phyloP scores from a whole-genome alignment of 106 monocot genomes.

The Phalaenopsis equestris region DNA sequence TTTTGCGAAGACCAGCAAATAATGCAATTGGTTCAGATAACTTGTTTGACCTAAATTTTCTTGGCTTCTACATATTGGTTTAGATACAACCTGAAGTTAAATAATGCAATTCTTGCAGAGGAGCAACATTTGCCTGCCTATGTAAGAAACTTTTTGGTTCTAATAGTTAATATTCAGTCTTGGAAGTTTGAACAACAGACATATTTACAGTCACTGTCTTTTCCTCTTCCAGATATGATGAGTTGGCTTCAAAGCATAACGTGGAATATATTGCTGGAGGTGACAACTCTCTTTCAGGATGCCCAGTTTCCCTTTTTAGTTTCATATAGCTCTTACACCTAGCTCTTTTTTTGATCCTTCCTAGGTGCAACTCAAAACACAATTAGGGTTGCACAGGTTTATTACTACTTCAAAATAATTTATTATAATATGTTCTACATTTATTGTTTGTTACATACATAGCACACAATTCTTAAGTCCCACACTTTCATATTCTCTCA shows the following conservation, averaged over 20 bases:
- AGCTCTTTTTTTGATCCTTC: neutral
- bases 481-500: too few species aligned
- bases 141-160: too few species aligned
- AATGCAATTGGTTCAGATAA: too few species aligned
- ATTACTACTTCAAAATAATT: neutral
- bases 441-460: too few species aligned
- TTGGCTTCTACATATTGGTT: neutral
- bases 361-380: slow-evolving; percentile 95
- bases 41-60: neutral
- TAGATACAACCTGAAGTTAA: too few species aligned
- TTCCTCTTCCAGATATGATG: slow-evolving; percentile 58
- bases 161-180: too few species aligned
- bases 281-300: slow-evolving; percentile 7
- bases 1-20: too few species aligned
- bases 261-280: slow-evolving; percentile 98
- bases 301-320: neutral
- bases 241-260: slow-evolving; percentile 53
- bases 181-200: neutral
- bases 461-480: too few species aligned
- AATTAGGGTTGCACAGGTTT: slow-evolving; percentile 94
- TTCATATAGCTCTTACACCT: neutral
- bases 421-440: neutral
- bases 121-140: too few species aligned
- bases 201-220: neutral
- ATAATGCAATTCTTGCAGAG: too few species aligned